phyloP scores from a whole-genome alignment of 208 protist species.

The Herpetomonas muscarum region DNA sequence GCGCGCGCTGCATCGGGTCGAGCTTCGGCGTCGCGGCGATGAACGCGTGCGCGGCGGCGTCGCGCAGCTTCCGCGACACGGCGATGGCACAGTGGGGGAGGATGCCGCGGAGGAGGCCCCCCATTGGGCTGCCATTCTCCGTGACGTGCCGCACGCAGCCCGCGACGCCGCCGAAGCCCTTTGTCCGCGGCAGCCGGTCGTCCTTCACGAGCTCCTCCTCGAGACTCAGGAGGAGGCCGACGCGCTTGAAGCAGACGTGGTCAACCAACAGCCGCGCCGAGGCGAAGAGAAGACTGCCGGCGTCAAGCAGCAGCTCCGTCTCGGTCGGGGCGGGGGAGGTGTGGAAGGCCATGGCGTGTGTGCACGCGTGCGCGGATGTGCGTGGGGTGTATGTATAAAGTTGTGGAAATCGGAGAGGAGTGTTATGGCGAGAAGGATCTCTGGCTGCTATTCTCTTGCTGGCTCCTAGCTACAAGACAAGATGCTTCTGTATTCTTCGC shows the following conservation, averaged over 20 bases:
- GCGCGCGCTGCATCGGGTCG: conserved; percentile 5
- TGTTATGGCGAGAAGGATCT: too few species aligned
- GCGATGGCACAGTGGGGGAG: conserved; percentile 20
- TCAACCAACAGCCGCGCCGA: neutral
- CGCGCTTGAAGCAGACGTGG: conserved; percentile 14
- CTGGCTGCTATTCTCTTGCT: too few species aligned
- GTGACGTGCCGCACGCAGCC: conserved; percentile 11
- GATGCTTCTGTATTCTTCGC: too few species aligned
- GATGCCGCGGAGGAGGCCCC: conserved; percentile 32
- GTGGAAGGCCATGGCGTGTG: neutral
- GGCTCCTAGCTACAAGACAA: too few species aligned
- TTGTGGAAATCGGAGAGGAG: neutral
- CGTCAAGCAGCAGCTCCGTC: conserved; percentile 2
- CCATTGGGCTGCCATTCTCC: conserved; percentile 12
- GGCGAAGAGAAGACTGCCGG: neutral
- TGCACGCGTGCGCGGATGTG: neutral
- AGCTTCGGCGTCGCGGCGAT: conserved; percentile 5
- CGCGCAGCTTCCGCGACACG: conserved; percentile 14
- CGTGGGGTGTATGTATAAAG: neutral
- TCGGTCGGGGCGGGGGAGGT: neutral
- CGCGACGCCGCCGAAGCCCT: conserved; percentile 26
- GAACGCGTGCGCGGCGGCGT: conserved; percentile 17
- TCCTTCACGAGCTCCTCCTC: conserved; percentile 32
- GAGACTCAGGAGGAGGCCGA: conserved; percentile 22
- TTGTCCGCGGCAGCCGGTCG: conserved; percentile 14